Percentiles rank a stretch among this genome's conserved stretches.
These are phyloP conservation scores for Aquilaria yunnanensis DNA, from an alignment of 345 rosid genomes.

Conservation along the genomic window DNA sequence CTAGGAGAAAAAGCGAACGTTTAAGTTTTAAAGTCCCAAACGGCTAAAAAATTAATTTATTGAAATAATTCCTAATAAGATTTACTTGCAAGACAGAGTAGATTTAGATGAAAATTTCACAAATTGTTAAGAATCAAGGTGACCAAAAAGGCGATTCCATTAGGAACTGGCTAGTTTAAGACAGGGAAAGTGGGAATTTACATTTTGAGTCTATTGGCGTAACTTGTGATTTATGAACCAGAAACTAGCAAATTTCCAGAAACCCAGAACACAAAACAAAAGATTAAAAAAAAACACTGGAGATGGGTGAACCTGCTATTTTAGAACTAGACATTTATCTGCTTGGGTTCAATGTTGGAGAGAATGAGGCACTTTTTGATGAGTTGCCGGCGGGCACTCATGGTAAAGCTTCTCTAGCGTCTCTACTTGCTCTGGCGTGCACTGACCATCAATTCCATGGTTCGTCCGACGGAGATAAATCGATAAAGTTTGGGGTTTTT, in stretches of 20 bases:
- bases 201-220: slow-evolving; percentile 63
- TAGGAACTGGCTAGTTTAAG: no score
- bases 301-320: slow-evolving; percentile 37
- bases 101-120: not conserved
- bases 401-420: slow-evolving; percentile 67
- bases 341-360: slow-evolving; percentile 78
- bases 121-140: not conserved
- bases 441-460: slow-evolving; percentile 67
- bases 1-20: no score
- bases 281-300: not conserved
- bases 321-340: slow-evolving; percentile 89
- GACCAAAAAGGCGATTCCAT: not conserved
- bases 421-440: slow-evolving; percentile 79
- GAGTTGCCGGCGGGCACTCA: slow-evolving; percentile 71
- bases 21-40: no score
- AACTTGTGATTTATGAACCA: slow-evolving; percentile 57
- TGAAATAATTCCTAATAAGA: no score
- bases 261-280: not conserved
- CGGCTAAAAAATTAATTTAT: no score
- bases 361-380: slow-evolving; percentile 71
- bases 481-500: no score
- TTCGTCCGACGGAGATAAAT: slow-evolving; percentile 21
- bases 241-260: not conserved
- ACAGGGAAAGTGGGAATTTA: slow-evolving; percentile 13
- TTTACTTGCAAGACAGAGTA: slow-evolving; percentile 30